Conservation (phyloP, 805 yeast genomes). For the Pichia gijzeniarum region DNA sequence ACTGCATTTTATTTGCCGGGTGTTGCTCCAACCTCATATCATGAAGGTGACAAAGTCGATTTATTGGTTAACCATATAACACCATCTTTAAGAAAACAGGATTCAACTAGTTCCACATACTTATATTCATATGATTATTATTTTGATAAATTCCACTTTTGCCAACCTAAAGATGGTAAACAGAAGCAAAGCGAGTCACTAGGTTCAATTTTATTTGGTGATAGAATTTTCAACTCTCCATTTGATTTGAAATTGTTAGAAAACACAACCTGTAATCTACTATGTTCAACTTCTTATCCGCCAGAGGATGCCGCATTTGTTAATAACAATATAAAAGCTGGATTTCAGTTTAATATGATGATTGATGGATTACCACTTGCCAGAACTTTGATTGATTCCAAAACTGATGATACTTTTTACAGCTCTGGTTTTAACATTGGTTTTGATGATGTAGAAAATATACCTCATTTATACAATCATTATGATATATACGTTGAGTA, state of each 20-base stretch:
- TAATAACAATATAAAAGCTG: constrained; percentile 70
- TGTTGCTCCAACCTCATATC: constrained; percentile 88
- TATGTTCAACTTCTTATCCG: constrained; percentile 60
- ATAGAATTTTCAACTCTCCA: constrained; percentile 90
- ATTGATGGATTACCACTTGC: constrained; percentile 95
- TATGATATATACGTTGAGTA: constrained; percentile 74
- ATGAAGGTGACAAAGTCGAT: constrained; percentile 64
- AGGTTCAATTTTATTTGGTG: constrained; percentile 93
- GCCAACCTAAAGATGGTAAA: constrained; percentile 64
- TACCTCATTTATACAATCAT: constrained; percentile 71
- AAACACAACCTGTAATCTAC: constrained; percentile 56
- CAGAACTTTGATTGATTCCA: constrained; percentile 46
- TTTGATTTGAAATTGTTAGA: constrained; percentile 74
- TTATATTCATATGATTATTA: constrained; percentile 79
- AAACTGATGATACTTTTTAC: constrained; percentile 57
- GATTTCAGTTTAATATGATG: constrained; percentile 86
- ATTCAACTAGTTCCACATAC: constrained; percentile 42
- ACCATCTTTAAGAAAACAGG: constrained; percentile 50
- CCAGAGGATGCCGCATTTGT: constrained; percentile 68
- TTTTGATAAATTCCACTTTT: constrained; percentile 75
- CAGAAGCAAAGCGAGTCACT: constrained; percentile 78
- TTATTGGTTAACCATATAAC: constrained; percentile 86
- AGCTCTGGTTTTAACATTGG: constrained; percentile 83
- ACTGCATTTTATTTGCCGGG: constrained; percentile 81
- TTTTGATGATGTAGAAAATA: constrained; percentile 44